Evolutionary conservation across 768 basidiomycete species (phyloP), one percentile per base, ranked within the genome.

Genomic region (Agrocybe praecox): DNA sequence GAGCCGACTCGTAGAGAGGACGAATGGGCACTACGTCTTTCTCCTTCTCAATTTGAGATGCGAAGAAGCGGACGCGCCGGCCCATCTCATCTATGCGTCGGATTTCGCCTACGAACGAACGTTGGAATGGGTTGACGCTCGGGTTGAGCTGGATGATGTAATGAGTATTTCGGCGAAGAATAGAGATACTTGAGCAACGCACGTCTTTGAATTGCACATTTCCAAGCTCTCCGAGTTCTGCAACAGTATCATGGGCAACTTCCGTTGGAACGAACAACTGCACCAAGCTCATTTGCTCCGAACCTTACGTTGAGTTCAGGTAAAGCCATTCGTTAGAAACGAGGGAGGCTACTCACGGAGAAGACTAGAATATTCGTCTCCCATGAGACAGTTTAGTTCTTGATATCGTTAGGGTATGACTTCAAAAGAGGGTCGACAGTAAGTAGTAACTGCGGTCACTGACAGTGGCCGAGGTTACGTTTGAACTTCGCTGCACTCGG

Each of bases 141-240:
- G 96, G 93, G 73, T 98, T 98, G 64, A 98, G 77, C 96, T 98
- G 69, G 22, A 51, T 19, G 23, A 33, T 8, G 15, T n/a, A 29
- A 26, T 58, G 50, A 49, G 40, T 44, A 47, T 40, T 19, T 15
- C 24, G 23, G 21, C 17, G 8, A 22, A 51, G 12, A 10, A 32
- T 24, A 14, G 15, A 8, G 15, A 18, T 22, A 18, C 22, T 34
- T 26, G 24, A n/a, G 17, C 1, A 14, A 61, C 90, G 64, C 64
- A 96, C 94, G 75, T 99, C 97, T 77, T 96, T 96, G 76, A 98
- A 97, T 70, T 98, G 94, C 23, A 98, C 90, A 73, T 96, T 83
- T 46, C 96, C 94, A 44, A 98, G 86, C 73, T 97, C 94, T 63
- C 94, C 97, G 17, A 99, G 86, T 70, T 96, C 94, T 51, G 90